Base-by-base conservation (phyloP, 148 eudicot genomes). In the Rhododendron kiyosumense region DNA sequence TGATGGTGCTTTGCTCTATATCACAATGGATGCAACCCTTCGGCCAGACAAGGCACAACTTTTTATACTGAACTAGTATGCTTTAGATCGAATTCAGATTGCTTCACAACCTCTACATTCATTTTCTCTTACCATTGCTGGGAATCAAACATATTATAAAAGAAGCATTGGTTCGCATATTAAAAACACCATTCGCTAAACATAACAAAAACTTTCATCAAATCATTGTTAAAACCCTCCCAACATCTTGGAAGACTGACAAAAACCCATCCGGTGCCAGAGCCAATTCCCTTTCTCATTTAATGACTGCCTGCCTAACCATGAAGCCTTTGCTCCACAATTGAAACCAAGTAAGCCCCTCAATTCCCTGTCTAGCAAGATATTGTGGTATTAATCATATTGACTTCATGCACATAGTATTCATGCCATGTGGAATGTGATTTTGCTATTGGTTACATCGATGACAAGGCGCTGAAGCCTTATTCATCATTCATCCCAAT, bases 11-110 rank as follows among this genome's bases (percentile, higher is more conserved):
- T 92, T 95, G 87, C 67, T 93, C 81, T 96, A 96, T 86, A 65
- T 93, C 85, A 95, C 98, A 41, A 95, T 94, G 98, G 97, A 96
- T 88, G 90, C 90, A 59, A 95, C 93, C 84, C 96, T 94, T 81
- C 93, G 99, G 46, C 93, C 98, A 18, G 94, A 95, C 81, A 96
- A 96, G 97, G 99, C 95, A 92, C 85, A 46, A n/a, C 41, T 49
- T 34, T 54, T 65, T 2, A 81, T 79, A 20, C 34, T 74, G 83
- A 48, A 38, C 45, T 75, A 28, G 7, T 26, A 12, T n/a, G 65
- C 71, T 71, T 71, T 71, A 71, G 76, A 30, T 18, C 14, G 13
- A 48, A 14, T 26, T 49, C 17, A 30, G 30, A 12, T 22, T 43
- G 26, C 38, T 5, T 63, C 24, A n/a, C 43, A 57, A 61, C 81